These are phyloP conservation scores for Fusarium sp. DNA, from an alignment of 2,329 filamentous ascomycete species.

Conservation along the genomic window DNA sequence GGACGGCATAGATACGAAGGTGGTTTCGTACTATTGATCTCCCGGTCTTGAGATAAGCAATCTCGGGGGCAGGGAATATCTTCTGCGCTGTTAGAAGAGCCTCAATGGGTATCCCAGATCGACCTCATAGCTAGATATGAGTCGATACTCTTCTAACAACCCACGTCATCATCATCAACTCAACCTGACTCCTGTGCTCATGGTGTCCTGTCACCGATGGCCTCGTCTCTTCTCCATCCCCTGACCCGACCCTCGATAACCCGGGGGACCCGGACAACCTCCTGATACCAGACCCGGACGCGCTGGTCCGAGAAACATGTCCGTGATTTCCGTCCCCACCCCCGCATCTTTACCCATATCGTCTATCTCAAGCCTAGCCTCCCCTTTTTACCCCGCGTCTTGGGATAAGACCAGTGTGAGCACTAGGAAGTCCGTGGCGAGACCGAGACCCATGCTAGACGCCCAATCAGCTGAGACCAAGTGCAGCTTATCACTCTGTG, in stretches of 20 bases:
- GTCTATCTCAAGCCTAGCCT: background rate
- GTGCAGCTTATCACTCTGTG: background rate
- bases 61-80: background rate
- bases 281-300: background rate
- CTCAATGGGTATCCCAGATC: background rate
- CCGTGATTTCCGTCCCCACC: conserved; percentile 6
- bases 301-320: background rate
- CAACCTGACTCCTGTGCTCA: background rate
- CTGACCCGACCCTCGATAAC: background rate
- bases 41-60: background rate
- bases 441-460: background rate
- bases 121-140: background rate
- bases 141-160: background rate
- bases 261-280: background rate
- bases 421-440: background rate
- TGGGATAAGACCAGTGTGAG: background rate
- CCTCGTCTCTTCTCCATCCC: background rate
- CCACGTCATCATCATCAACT: background rate
- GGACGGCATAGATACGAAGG: background rate
- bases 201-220: background rate
- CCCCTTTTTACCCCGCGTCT: conserved; percentile 2
- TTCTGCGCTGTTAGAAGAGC: background rate
- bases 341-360: background rate
- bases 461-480: background rate
- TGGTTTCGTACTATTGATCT: background rate